These are phyloP conservation scores for Botrytis porri DNA, from an alignment of 2,329 filamentous ascomycete genomes.

Conservation along the genomic window DNA sequence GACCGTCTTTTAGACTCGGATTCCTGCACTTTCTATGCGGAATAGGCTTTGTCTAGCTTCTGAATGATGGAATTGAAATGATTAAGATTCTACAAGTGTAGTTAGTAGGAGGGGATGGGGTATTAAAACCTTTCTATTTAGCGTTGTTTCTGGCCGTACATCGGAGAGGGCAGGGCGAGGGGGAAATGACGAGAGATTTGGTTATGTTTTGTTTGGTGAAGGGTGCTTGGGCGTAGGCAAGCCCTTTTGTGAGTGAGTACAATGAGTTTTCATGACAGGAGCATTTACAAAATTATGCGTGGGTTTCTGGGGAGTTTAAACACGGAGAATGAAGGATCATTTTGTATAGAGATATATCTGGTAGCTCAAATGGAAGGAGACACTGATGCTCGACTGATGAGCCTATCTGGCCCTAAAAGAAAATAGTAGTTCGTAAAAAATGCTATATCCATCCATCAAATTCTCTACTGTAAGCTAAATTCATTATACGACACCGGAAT, in stretches of 20 bases:
- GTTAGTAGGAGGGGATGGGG: too few relatives aligned
- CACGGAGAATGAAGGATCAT: neutral
- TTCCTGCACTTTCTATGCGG: neutral
- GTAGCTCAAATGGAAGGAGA: neutral
- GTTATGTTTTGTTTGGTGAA: neutral
- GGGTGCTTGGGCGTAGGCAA: neutral
- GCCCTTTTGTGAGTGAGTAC: too few relatives aligned
- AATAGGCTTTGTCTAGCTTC: too few relatives aligned
- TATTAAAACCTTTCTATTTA: too few relatives aligned
- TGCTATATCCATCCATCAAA: neutral
- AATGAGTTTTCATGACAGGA: neutral
- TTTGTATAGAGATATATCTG: neutral
- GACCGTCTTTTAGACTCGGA: neutral
- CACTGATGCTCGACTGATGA: neutral
- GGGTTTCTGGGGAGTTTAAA: neutral
- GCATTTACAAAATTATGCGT: neutral
- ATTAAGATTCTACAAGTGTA: neutral
- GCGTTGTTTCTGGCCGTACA: neutral
- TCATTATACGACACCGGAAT: neutral
- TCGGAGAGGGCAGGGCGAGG: neutral
- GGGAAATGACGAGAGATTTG: too few relatives aligned
- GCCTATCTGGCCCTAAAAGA: neutral
- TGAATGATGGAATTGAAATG: neutral
- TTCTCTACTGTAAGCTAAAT: neutral
- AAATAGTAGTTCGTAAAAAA: neutral